Percentiles rank a stretch among this genome's conserved stretches.
Evolutionary conservation across 2,329 filamentous ascomycete species (phyloP).

Genomic region (Trichoderma koningii): DNA sequence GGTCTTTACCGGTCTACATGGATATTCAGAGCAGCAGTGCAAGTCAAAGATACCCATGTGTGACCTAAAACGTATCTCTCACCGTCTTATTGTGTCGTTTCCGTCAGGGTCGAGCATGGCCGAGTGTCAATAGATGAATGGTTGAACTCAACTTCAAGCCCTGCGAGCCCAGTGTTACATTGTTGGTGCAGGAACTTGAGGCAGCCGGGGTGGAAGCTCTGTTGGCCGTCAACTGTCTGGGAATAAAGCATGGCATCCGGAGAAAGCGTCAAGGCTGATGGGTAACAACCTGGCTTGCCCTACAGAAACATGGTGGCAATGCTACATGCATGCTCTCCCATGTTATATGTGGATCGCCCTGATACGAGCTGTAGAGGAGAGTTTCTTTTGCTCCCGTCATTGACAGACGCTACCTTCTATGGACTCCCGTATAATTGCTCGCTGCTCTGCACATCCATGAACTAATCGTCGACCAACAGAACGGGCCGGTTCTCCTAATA

Average conservation of each 20-base stretch:
- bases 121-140: too few species aligned
- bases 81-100: too few species aligned
- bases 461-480: too few species aligned
- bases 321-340: constrained; percentile 1
- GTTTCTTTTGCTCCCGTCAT: background rate
- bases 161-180: background rate
- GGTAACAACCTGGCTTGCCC: background rate
- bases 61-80: too few species aligned
- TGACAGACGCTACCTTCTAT: background rate
- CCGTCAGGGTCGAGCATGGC: too few species aligned
- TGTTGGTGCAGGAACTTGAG: background rate
- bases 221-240: background rate
- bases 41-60: too few species aligned
- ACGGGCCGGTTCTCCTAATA: too few species aligned
- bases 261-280: background rate
- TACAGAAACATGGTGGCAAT: constrained; percentile 1
- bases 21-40: too few species aligned
- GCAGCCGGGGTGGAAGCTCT: background rate
- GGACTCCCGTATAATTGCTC: too few species aligned
- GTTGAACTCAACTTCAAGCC: too few species aligned
- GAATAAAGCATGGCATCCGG: background rate
- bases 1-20: too few species aligned
- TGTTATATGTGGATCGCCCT: background rate
- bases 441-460: too few species aligned
- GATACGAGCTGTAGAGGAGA: background rate